These are phyloP conservation scores for Oidiodendron maius DNA, from an alignment of 495 filamentous ascomycete genomes.

Conservation along the genomic window DNA sequence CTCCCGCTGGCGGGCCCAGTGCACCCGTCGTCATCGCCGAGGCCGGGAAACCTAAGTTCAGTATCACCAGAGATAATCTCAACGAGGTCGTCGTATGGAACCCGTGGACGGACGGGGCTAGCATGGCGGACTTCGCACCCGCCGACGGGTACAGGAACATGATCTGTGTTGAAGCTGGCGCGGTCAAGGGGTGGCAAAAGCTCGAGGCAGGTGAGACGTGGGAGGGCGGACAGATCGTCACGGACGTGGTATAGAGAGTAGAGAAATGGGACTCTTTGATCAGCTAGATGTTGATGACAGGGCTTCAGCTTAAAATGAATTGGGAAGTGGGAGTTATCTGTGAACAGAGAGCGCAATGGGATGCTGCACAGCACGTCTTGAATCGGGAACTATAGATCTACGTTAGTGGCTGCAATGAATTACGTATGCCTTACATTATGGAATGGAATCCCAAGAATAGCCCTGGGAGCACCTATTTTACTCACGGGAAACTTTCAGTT, in stretches of 20 bases:
- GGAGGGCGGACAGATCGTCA: slow-evolving; percentile 71
- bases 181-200: slow-evolving; percentile 72
- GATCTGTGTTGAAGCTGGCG: slow-evolving; percentile 89
- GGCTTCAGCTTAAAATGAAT: too few species aligned
- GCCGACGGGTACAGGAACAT: slow-evolving; percentile 86
- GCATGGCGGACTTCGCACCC: slow-evolving; percentile 84
- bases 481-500: too few species aligned
- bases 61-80: slow-evolving; percentile 72
- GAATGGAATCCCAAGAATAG: too few species aligned
- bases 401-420: too few species aligned
- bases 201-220: slow-evolving; percentile 83
- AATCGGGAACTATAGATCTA: too few species aligned
- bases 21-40: slow-evolving; percentile 49
- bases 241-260: background rate
- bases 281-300: too few species aligned
- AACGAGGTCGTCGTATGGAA: slow-evolving; percentile 94
- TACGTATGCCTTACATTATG: too few species aligned
- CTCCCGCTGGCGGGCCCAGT: slow-evolving; percentile 18
- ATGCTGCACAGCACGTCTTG: too few species aligned
- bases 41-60: slow-evolving; percentile 57
- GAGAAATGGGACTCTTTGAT: too few species aligned
- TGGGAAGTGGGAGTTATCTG: too few species aligned
- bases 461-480: too few species aligned
- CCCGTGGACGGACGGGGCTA: slow-evolving; percentile 82
- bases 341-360: too few species aligned